These are phyloP conservation scores for Stachybotrys elegans DNA, from an alignment of 2,329 filamentous ascomycete genomes.

Conservation along the genomic window DNA sequence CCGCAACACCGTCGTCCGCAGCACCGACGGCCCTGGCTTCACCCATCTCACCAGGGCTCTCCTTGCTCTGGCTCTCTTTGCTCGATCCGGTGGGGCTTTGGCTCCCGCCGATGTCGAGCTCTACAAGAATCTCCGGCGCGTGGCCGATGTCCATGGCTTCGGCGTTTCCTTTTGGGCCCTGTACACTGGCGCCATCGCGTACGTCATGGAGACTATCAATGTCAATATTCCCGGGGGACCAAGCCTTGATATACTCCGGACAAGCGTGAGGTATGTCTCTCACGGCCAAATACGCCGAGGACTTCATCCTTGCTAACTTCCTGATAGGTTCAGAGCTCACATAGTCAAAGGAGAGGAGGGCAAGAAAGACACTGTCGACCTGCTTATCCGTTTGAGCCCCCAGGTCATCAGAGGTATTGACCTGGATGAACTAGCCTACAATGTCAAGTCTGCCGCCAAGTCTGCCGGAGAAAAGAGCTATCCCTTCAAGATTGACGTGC, in stretches of 20 bases:
- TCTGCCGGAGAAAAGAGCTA: conserved; percentile 22
- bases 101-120: conserved; percentile 42
- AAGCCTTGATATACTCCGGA: no score
- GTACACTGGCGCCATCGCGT: conserved; percentile 45
- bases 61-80: conserved; percentile 66
- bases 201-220: conserved; percentile 35
- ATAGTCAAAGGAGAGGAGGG: conserved; percentile 19
- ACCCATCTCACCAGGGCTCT: conserved; percentile 67
- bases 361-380: conserved; percentile 30
- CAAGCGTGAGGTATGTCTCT: no score
- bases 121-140: conserved; percentile 33
- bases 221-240: no score
- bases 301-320: conserved; percentile 10
- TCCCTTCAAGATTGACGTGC: conserved; percentile 26
- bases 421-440: conserved; percentile 25
- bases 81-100: conserved; percentile 65
- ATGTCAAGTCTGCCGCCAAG: conserved; percentile 28
- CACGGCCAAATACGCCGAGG: no score
- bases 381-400: conserved; percentile 28
- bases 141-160: conserved; percentile 31
- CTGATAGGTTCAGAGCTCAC: conserved; percentile 24
- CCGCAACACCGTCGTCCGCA: conserved; percentile 64
- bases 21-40: conserved; percentile 66
- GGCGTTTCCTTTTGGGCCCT: conserved; percentile 47
- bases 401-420: conserved; percentile 23